Percentiles rank a stretch among this genome's conserved stretches.
Conservation (phyloP, 2,329 filamentous ascomycete genomes). For the Raffaelea deltoideospora region DNA sequence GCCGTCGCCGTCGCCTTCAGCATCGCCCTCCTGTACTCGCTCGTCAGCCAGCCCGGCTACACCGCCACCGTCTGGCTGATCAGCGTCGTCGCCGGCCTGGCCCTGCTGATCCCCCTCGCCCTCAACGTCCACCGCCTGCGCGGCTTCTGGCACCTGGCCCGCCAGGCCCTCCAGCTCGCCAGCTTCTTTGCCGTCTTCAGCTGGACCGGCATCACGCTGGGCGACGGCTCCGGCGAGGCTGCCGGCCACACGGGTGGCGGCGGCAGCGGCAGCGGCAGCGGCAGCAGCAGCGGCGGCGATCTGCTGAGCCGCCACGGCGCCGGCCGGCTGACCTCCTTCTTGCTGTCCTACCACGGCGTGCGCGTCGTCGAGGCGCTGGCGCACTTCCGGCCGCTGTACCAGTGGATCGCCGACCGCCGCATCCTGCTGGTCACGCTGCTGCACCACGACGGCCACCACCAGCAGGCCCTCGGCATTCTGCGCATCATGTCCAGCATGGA, state of each 20-base stretch:
- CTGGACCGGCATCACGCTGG: background rate
- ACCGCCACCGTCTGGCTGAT: background rate
- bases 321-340: background rate
- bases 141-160: background rate
- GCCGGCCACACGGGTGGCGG: too few species aligned
- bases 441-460: background rate
- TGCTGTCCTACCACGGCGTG: background rate
- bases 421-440: background rate
- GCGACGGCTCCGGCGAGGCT: too few species aligned
- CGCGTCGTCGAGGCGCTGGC: slow-evolving; percentile 1
- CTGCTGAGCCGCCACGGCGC: background rate
- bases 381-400: background rate
- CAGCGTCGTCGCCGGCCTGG: background rate
- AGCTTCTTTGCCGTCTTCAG: background rate
- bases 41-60: background rate
- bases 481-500: background rate
- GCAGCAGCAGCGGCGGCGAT: too few species aligned
- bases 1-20: background rate
- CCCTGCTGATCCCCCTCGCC: background rate
- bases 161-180: background rate
- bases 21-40: background rate
- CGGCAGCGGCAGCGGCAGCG: too few species aligned
- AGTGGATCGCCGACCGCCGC: background rate
- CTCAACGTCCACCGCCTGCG: background rate
- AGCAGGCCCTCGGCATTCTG: background rate